Conservation (phyloP, 108 stramenopile species). For the Stephanodiscus triporus region DNA sequence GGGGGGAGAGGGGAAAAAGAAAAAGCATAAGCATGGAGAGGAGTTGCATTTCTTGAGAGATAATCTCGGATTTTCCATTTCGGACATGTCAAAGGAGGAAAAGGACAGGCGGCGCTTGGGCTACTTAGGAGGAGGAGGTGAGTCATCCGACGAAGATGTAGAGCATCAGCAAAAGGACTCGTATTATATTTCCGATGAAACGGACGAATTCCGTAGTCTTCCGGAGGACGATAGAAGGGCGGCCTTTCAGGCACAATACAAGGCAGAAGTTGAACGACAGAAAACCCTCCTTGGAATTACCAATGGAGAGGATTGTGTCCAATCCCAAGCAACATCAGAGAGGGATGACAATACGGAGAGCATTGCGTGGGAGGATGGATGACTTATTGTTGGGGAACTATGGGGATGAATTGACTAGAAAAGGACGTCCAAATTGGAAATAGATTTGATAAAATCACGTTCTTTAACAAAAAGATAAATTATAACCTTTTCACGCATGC, state of each 20-base stretch:
- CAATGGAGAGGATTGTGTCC: slow-evolving; percentile 18
- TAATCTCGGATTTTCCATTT: slow-evolving; percentile 65
- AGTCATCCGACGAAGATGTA: slow-evolving; percentile 48
- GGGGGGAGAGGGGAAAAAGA: slow-evolving; percentile 20
- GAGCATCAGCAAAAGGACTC: slow-evolving; percentile 36
- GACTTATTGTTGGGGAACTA: not conserved
- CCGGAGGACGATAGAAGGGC: slow-evolving; percentile 69
- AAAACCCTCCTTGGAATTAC: slow-evolving; percentile 44
- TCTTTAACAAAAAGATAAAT: no score
- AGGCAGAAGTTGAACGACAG: slow-evolving; percentile 70
- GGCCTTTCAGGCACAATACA: slow-evolving; percentile 80
- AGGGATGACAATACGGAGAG: slow-evolving; percentile 30
- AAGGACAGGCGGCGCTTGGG: slow-evolving; percentile 45
- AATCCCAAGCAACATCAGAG: slow-evolving; percentile 13
- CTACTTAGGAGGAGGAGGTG: slow-evolving; percentile 49
- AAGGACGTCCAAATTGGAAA: no score
- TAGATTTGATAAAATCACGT: no score
- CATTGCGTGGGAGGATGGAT: slow-evolving; percentile 52
- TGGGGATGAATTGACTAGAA: no score
- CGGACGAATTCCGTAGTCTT: slow-evolving; percentile 52
- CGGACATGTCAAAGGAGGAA: slow-evolving; percentile 45
- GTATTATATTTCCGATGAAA: slow-evolving; percentile 57
- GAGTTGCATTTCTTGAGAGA: slow-evolving; percentile 67
- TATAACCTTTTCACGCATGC: no score
- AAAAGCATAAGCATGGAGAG: slow-evolving; percentile 18